Conservation (phyloP, 1,284 basidiomycete species). For the Austroboletus olivaceoglutinosus region DNA sequence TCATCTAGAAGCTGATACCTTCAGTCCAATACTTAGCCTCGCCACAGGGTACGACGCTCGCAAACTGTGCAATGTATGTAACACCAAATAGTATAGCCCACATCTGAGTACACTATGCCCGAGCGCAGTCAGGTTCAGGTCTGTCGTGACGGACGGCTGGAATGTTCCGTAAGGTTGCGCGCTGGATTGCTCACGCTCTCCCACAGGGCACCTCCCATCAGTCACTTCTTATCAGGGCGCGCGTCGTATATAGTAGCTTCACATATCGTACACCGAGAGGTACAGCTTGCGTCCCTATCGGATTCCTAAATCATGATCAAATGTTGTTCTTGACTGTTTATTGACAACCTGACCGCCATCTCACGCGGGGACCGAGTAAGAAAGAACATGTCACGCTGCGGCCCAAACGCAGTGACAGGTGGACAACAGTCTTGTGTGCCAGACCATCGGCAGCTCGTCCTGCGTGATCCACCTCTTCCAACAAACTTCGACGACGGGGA, state of each 20-base stretch:
- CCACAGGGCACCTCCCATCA: slow-evolving; percentile 41
- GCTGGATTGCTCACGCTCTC: slow-evolving; percentile 15
- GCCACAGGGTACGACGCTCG: not conserved
- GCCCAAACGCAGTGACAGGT: not conserved
- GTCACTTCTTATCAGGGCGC: slow-evolving; percentile 44
- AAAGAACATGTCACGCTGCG: slow-evolving; percentile 1
- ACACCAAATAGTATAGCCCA: not conserved
- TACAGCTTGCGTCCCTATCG: slow-evolving; percentile 33
- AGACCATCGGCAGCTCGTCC: not conserved
- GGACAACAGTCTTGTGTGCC: not conserved
- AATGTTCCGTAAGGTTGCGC: slow-evolving; percentile 13
- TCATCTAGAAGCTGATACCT: slow-evolving; percentile 2
- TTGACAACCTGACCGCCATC: slow-evolving; percentile 22
- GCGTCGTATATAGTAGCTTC: slow-evolving; percentile 39
- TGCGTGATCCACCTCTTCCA: slow-evolving; percentile 1
- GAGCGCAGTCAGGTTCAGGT: slow-evolving; percentile 1
- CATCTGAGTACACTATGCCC: not conserved
- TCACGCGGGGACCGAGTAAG: slow-evolving; percentile 23
- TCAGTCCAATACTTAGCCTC: not conserved
- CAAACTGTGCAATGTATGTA: not conserved
- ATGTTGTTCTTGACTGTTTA: slow-evolving; percentile 20
- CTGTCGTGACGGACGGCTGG: not conserved
- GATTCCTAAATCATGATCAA: slow-evolving; percentile 28
- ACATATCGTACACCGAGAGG: slow-evolving; percentile 30
- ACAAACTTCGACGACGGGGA: slow-evolving; percentile 10